phyloP scores from a whole-genome alignment of 768 basidiomycete species.

The Rhodosporidiobolus sp. region DNA sequence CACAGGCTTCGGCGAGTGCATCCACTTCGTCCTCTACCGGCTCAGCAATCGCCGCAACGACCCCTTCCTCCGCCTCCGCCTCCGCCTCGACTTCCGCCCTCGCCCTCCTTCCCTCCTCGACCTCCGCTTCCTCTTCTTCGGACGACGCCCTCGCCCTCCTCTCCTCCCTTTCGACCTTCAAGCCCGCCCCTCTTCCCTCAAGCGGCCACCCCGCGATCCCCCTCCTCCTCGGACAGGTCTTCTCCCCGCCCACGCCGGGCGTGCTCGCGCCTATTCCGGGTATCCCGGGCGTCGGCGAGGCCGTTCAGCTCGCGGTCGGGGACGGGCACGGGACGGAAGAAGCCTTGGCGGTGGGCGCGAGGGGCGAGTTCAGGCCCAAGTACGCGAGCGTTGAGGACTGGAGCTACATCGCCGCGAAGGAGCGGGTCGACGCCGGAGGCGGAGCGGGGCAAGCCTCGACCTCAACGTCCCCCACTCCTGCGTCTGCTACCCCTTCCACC shows the following conservation, averaged over 20 bases:
- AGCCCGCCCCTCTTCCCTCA: conserved; percentile 1
- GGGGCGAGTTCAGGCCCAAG: conserved; percentile 14
- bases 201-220: conserved; percentile 36
- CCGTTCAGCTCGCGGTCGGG: conserved; percentile 1
- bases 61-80: not conserved
- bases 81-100: too few relatives aligned
- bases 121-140: not conserved
- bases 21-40: not conserved
- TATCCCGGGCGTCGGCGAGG: conserved; percentile 8
- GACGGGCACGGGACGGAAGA: not conserved
- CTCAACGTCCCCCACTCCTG: not conserved
- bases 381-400: conserved; percentile 37
- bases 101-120: too few relatives aligned
- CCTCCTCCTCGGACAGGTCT: conserved; percentile 37
- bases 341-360: not conserved
- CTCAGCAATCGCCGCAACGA: too few relatives aligned
- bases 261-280: conserved; percentile 26
- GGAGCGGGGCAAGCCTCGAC: not conserved
- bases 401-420: conserved; percentile 22
- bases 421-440: not conserved
- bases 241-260: conserved; percentile 38
- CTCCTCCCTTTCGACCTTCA: not conserved
- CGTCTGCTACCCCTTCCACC: not conserved
- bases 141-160: not conserved
- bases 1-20: not conserved